Evolutionary conservation across 2,329 filamentous ascomycete species (phyloP).

Genomic region (Penicillium sp.): DNA sequence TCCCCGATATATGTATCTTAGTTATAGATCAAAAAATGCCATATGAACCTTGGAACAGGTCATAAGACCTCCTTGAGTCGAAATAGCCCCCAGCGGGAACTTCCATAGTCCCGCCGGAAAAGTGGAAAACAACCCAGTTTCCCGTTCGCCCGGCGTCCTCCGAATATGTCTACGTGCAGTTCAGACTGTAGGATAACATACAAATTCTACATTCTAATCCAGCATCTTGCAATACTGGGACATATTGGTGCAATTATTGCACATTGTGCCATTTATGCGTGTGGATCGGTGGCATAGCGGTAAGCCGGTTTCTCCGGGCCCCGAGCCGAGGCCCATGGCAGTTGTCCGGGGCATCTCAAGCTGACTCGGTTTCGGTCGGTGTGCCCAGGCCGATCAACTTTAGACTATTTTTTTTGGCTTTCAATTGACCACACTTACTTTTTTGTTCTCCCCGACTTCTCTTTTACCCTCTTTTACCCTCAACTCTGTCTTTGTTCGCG

Average conservation of each 20-base stretch:
- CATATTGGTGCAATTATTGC: too few relatives aligned
- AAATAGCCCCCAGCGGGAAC: not conserved
- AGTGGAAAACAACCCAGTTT: constrained; percentile 13
- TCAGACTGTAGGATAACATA: not conserved
- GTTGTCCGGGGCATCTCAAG: constrained; percentile 18
- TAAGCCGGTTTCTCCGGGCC: constrained; percentile 18
- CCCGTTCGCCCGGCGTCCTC: constrained; percentile 25
- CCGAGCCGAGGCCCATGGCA: constrained; percentile 22
- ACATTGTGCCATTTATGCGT: not conserved
- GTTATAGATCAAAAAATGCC: too few relatives aligned
- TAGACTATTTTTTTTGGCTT: constrained; percentile 3
- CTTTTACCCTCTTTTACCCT: not conserved
- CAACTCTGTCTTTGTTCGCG: constrained; percentile 1
- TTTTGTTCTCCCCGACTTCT: constrained; percentile 5
- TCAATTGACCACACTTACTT: constrained; percentile 2
- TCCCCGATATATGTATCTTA: not conserved
- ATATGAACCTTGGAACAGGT: not conserved
- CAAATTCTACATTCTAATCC: too few relatives aligned
- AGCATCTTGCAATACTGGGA: rapidly evolving
- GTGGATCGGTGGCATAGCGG: not conserved
- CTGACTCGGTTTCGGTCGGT: constrained; percentile 23
- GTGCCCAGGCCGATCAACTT: constrained; percentile 10
- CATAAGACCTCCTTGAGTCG: not conserved
- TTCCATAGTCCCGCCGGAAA: constrained; percentile 23
- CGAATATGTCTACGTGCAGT: not conserved